Percentiles rank a stretch among this genome's conserved stretches.
These are phyloP conservation scores for Sarocladium oryzae DNA, from an alignment of 2,329 filamentous ascomycete genomes.

Conservation along the genomic window DNA sequence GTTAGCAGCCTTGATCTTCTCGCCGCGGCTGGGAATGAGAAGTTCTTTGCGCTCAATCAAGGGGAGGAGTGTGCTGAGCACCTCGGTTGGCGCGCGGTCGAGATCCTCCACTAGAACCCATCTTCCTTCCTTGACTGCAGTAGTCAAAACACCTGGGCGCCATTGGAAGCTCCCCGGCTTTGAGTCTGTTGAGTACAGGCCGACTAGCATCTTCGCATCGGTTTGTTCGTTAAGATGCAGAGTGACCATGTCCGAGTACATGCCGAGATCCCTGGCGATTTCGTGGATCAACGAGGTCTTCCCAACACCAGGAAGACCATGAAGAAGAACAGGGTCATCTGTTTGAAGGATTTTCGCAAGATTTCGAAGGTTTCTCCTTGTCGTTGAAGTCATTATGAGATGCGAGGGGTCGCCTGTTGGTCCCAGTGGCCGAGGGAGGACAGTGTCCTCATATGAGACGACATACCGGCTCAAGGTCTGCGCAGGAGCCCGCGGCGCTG, in stretches of 20 bases:
- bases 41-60: slow-evolving; percentile 90
- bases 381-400: slow-evolving; percentile 67
- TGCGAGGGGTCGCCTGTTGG: slow-evolving; percentile 37
- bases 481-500: slow-evolving; percentile 2
- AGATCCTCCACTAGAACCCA: slow-evolving; percentile 98
- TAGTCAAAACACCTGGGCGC: slow-evolving; percentile 88
- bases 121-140: slow-evolving; percentile 84
- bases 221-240: slow-evolving; percentile 97
- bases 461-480: slow-evolving; percentile 53
- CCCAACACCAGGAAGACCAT: slow-evolving; percentile 77
- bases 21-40: slow-evolving; percentile 80
- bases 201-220: slow-evolving; percentile 92
- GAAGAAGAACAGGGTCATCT: slow-evolving; percentile 67
- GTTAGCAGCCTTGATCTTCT: slow-evolving; percentile 73
- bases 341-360: slow-evolving; percentile 63
- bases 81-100: slow-evolving; percentile 88
- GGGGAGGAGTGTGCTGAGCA: slow-evolving; percentile 86
- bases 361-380: slow-evolving; percentile 61
- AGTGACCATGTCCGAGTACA: slow-evolving; percentile 78
- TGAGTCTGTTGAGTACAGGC: slow-evolving; percentile 84
- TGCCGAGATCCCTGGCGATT: slow-evolving; percentile 71
- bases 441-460: slow-evolving; percentile 56
- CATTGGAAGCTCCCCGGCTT: slow-evolving; percentile 87
- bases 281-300: slow-evolving; percentile 86
- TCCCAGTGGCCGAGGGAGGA: slow-evolving; percentile 59